These are phyloP conservation scores for Nepenthes alata DNA, from an alignment of 179 eudicot species.

Conservation along the genomic window DNA sequence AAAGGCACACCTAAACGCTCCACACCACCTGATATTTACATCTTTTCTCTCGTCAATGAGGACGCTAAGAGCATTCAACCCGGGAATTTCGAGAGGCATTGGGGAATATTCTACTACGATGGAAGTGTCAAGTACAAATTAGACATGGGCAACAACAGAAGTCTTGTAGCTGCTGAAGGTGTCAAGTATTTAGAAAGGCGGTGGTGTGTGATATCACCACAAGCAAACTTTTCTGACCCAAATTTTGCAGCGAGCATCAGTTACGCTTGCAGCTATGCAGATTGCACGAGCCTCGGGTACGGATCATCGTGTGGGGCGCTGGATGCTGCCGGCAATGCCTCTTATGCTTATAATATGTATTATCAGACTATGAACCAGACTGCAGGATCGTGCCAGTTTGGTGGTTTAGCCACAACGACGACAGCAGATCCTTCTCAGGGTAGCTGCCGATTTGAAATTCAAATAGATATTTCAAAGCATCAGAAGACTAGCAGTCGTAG, in stretches of 20 bases:
- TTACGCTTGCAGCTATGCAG: conserved; percentile 65
- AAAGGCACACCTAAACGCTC: conserved; percentile 75
- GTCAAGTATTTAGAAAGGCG: conserved; percentile 49
- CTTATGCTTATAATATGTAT: conserved; percentile 77
- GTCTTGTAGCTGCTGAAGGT: conserved; percentile 55
- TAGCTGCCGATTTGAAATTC: conserved; percentile 53
- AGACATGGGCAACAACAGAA: conserved; percentile 22
- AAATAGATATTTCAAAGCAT: conserved; percentile 34
- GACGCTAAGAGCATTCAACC: conserved; percentile 77
- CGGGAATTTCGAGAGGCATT: conserved; percentile 89
- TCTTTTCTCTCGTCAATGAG: conserved; percentile 64
- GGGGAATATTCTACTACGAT: conserved; percentile 79
- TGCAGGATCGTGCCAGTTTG: conserved; percentile 45
- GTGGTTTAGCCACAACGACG: conserved; percentile 38
- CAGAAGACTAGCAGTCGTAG: no score
- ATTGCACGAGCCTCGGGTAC: conserved; percentile 76
- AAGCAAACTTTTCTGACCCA: conserved; percentile 45
- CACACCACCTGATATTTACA: conserved; percentile 65
- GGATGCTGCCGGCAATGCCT: conserved; percentile 52
- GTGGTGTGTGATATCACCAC: conserved; percentile 85
- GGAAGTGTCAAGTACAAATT: conserved; percentile 58
- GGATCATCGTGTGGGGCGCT: conserved; percentile 70
- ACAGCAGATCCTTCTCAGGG: conserved; percentile 52
- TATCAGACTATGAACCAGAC: conserved; percentile 71
- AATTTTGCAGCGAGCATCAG: conserved; percentile 29